These are phyloP conservation scores for Wickerhamiella galacta DNA, from an alignment of 805 yeast species.

Conservation along the genomic window DNA sequence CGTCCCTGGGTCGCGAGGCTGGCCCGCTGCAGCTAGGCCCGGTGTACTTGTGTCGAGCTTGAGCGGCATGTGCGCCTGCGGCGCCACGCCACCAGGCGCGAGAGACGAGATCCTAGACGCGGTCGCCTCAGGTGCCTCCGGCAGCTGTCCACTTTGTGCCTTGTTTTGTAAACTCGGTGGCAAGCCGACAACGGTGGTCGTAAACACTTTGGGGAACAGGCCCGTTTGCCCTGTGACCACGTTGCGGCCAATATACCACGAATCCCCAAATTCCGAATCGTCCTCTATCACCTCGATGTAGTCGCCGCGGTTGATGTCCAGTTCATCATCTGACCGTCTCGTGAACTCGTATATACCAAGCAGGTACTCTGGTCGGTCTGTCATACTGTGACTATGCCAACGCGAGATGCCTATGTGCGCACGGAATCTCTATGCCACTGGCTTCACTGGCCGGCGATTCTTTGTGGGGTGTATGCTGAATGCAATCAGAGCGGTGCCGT, in stretches of 20 bases:
- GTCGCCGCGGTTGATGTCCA: conserved; percentile 67
- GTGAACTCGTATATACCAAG: conserved; percentile 73
- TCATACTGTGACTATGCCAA: conserved; percentile 1
- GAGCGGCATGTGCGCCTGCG: background rate
- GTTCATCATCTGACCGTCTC: conserved; percentile 80
- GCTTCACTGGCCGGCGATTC: no score
- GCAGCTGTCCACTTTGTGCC: no score
- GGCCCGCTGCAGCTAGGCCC: background rate
- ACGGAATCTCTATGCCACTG: no score
- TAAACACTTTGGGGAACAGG: conserved; percentile 77
- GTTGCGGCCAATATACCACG: conserved; percentile 73
- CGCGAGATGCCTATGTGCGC: no score
- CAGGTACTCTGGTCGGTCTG: conserved; percentile 13
- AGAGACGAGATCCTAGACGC: no score
- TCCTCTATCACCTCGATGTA: conserved; percentile 77
- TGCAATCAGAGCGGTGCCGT: no score
- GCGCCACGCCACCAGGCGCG: no score
- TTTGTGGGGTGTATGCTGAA: no score
- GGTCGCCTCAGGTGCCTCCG: background rate
- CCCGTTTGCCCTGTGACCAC: conserved; percentile 61
- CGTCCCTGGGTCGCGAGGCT: background rate
- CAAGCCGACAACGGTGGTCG: conserved; percentile 22
- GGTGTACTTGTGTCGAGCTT: background rate
- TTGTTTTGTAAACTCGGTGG: no score
- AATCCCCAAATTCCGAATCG: conserved; percentile 86